Base-by-base conservation (phyloP, 441 rosid genomes). In the Erysimum cheiri region DNA sequence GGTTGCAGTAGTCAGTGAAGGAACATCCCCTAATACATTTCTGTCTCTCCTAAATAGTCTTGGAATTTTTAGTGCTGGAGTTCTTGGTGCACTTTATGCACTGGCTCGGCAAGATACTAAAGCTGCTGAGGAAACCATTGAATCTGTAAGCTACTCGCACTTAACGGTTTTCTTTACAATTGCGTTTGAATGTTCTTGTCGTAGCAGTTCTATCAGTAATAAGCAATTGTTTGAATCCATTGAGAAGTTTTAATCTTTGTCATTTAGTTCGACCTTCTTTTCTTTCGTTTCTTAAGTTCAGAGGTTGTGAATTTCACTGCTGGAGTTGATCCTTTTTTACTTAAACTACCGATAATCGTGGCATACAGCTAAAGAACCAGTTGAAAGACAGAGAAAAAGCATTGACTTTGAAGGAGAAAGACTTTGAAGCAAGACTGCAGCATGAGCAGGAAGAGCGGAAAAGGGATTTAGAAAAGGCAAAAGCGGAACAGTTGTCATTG, bases 31-130 rank as follows among this genome's bases (percentile, higher is more conserved):
- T 17, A 90, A 85, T 74, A 83, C 91, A 36, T 74, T 92, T 75
- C 40, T 88, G 55, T 83, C 90, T 82, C 81, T 92, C 55, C 77
- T 90, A 69, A 92, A 92, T 76, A 90, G 87, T 69, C 82, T 92
- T 33, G 98, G 99, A 58, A 80, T 90, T 64, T 80, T 95, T 55
- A 81, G 92, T 58, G 73, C 84, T 53, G 92, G 90, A 41, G 83
- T 88, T 71, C 96, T 95, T 29, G 97, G 93, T 76, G 87, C 98
- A 55, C 89, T 95, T 43, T 92, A 85, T 80, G 95, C 92, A 24
- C 78, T 92, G 83, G 81, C 83, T 54, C 84, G 9, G 81, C 82
- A 88, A 32, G 97, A 92, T 62, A 84, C 87, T 71, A 75, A 78
- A 56, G 68, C 77, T 47, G 69, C 88, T 22, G 80, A 87, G 46